phyloP scores from a whole-genome alignment of 148 eudicot genomes.

The Rhododendron ferrugineum region DNA sequence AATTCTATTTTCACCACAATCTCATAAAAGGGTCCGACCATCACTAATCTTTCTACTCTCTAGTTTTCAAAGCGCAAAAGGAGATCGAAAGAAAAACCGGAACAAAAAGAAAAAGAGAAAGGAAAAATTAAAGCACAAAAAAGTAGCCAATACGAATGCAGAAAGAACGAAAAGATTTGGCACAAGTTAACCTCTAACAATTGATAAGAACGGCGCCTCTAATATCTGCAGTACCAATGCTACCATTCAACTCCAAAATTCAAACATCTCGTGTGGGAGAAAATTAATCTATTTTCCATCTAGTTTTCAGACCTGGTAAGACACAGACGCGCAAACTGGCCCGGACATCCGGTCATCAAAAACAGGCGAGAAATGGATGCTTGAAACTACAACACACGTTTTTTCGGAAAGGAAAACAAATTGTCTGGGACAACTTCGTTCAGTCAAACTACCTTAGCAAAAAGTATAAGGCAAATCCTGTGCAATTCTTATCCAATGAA shows the following conservation, averaged over 20 bases:
- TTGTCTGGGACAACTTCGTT: constrained; percentile 7
- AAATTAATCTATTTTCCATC: neutral
- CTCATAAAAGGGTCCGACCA: neutral
- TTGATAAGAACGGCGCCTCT: neutral
- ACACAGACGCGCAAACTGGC: neutral
- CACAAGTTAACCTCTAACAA: neutral
- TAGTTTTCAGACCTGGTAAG: neutral
- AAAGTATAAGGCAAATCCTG: neutral
- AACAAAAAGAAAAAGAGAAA: neutral
- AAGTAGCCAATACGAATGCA: neutral
- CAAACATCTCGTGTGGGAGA: neutral
- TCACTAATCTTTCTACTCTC: neutral
- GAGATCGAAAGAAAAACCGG: neutral
- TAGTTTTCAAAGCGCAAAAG: neutral
- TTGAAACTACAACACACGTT: neutral
- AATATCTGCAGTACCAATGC: neutral
- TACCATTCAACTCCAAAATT: neutral
- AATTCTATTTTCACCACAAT: neutral
- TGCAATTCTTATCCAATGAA: neutral
- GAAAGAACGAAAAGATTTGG: neutral
- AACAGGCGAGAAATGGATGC: neutral
- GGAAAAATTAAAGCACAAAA: neutral
- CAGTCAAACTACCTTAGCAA: neutral
- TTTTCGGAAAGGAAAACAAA: neutral
- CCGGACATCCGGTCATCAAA: neutral